Conservation (phyloP, 2,329 filamentous ascomycete genomes). For the Dothistroma septosporum region DNA sequence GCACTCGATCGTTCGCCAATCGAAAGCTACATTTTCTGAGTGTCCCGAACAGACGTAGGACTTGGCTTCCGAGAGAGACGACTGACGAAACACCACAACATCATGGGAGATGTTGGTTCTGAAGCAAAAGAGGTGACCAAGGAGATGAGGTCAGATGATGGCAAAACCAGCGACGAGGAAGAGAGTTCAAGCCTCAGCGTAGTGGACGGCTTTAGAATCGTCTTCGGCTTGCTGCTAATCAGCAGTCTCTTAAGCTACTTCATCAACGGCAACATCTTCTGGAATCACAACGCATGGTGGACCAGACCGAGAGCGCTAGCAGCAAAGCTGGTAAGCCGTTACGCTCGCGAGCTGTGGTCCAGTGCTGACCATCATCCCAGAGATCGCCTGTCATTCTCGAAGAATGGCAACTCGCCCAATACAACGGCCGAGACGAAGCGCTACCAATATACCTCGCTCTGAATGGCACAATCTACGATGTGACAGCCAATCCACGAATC, state of each 20-base stretch:
- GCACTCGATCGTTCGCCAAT: not conserved
- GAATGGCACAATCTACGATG: conserved; percentile 82
- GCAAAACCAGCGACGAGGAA: not conserved
- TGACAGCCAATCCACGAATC: conserved; percentile 54
- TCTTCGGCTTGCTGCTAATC: conserved; percentile 35
- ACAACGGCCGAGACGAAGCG: conserved; percentile 70
- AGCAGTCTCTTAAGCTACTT: conserved; percentile 38
- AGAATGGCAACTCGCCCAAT: conserved; percentile 65
- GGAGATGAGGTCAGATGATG: not conserved
- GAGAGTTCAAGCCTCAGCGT: conserved; percentile 10
- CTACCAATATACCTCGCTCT: conserved; percentile 87
- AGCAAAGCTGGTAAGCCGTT: conserved; percentile 10
- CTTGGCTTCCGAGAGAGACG: not conserved
- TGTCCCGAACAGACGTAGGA: not conserved
- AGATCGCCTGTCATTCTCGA: conserved; percentile 65
- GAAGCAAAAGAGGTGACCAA: not conserved
- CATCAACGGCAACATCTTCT: conserved; percentile 51
- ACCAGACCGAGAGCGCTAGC: conserved; percentile 48
- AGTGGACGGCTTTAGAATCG: conserved; percentile 34
- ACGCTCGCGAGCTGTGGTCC: not conserved
- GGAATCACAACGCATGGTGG: conserved; percentile 64
- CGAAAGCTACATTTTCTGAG: not conserved
- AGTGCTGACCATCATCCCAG: conserved; percentile 30
- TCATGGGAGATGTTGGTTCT: not conserved
- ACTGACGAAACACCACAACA: not conserved